Evolutionary conservation across 1,284 basidiomycete species (phyloP).

Genomic region (Sporisorium reilianum): DNA sequence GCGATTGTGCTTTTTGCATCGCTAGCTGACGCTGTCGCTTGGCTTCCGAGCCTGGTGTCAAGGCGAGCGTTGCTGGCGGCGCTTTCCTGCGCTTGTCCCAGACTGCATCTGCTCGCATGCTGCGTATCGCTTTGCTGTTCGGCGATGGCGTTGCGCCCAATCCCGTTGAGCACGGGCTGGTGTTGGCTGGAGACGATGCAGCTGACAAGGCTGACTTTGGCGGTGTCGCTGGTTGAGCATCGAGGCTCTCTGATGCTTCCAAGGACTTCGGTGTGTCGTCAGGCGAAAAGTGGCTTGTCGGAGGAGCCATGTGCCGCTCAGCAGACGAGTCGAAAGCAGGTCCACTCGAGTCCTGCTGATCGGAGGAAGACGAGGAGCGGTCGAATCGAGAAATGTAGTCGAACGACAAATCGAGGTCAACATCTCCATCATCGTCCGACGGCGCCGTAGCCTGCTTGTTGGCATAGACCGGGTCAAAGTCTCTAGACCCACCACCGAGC

Average conservation of each 20-base stretch:
- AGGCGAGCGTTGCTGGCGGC: conserved; percentile 48
- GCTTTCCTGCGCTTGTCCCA: conserved; percentile 53
- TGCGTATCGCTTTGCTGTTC: conserved; percentile 28
- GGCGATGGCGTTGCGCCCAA: conserved; percentile 22
- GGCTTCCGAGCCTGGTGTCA: conserved; percentile 33
- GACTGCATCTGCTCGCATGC: conserved; percentile 48
- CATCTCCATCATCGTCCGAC: conserved; percentile 33
- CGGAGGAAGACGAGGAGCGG: conserved; percentile 22
- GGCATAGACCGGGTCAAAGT: conserved; percentile 17
- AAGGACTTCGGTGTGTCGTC: conserved; percentile 33
- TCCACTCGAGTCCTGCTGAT: conserved; percentile 31
- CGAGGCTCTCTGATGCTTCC: not conserved
- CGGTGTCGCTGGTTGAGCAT: not conserved
- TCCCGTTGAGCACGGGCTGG: conserved; percentile 8
- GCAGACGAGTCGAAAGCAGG: conserved; percentile 28
- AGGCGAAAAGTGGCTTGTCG: conserved; percentile 24
- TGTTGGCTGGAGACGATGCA: conserved; percentile 1
- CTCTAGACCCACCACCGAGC: conserved; percentile 7
- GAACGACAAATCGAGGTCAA: conserved; percentile 58
- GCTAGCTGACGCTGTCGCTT: conserved; percentile 29
- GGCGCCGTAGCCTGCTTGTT: conserved; percentile 10
- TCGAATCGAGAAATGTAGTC: conserved; percentile 56
- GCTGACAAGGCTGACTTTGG: conserved; percentile 2
- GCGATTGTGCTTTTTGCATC: not conserved
- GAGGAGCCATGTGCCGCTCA: conserved; percentile 10